Evolutionary conservation across 1,284 basidiomycete species (phyloP), one percentile per base, ranked within the genome.

Genomic region (Puccinia coronata): DNA sequence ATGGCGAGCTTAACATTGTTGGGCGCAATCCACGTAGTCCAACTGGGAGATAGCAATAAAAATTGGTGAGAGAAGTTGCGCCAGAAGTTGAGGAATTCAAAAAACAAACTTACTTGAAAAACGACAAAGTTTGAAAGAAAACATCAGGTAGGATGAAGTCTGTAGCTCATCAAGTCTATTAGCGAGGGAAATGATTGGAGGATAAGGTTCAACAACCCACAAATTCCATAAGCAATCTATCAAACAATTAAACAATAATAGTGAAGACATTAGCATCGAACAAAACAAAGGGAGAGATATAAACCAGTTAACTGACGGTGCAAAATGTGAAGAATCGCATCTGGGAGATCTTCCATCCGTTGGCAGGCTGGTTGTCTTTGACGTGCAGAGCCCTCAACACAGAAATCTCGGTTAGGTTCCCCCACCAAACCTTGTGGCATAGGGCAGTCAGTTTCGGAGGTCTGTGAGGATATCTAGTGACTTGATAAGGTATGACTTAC

Each of bases 1-100:
- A 80, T 80, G 65, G 80, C 82, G 16, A 75, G 70, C 49, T 75
- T 74, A 65, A 74, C 63, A 61, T 79, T 82, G 47, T 83, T 61
- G 31, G 80, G 78, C 39, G 71, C 55, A 2, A 82, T 73, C 72
- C 55, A 69, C n/a, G 80, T 82, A 4, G 69, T 80, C 78, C 69
- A 80, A 47, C 78, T 80, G 28, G 28, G 39, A 16, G 11, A 69
- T 39, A 25, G 20, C 16, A 36, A 39, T 8, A 55, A n/a, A n/a
- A 70, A 2, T 3, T 11, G 6, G 31, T 36, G 4, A 57, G 39
- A 36, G 2, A 34, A 34, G 14, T 77, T 31, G 23, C 41, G 28
- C 23, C 23, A n/a, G 28, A 16, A 41, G 9, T 51, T 70, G 20
- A 69, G 31, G n/a, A 31, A 28, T 65, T 41, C 11, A 55, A 23